phyloP scores from a whole-genome alignment of 164 flowering plant genomes.

The Magnolia sinica region DNA sequence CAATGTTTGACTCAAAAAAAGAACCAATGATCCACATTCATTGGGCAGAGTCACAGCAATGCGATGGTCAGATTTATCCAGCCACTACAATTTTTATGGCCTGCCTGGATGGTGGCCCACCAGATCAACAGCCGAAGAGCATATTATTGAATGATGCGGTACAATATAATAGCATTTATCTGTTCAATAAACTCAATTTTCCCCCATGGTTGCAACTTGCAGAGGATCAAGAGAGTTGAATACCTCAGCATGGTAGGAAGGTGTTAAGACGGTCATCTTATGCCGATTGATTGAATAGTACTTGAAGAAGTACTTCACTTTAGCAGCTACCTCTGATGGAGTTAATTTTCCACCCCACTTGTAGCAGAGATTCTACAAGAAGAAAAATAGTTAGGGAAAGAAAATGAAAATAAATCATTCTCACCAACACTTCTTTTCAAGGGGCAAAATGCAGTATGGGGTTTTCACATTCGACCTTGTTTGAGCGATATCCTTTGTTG shows the following conservation, averaged over 20 bases:
- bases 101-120: too few species aligned
- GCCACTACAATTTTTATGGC: too few species aligned
- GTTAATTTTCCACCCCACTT: constrained; percentile 72
- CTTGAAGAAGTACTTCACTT: constrained; percentile 94
- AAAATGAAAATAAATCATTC: background rate
- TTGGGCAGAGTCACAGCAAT: background rate
- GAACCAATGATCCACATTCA: background rate
- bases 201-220: background rate
- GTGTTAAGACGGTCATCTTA: constrained; percentile 94
- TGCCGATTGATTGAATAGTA: constrained; percentile 95
- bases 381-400: background rate
- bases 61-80: background rate
- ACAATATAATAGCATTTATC: background rate
- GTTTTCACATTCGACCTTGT: background rate
- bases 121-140: background rate
- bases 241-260: constrained; percentile 98
- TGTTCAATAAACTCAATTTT: background rate
- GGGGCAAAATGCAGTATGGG: background rate
- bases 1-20: background rate
- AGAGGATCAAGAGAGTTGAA: background rate
- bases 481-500: background rate
- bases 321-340: constrained; percentile 74
- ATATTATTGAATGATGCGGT: background rate
- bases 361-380: constrained; percentile 73
- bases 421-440: background rate